Percentiles rank a stretch among this genome's conserved stretches.
Conservation (phyloP, 176 grass and related monocot species). For the Aegilops speltoides region DNA sequence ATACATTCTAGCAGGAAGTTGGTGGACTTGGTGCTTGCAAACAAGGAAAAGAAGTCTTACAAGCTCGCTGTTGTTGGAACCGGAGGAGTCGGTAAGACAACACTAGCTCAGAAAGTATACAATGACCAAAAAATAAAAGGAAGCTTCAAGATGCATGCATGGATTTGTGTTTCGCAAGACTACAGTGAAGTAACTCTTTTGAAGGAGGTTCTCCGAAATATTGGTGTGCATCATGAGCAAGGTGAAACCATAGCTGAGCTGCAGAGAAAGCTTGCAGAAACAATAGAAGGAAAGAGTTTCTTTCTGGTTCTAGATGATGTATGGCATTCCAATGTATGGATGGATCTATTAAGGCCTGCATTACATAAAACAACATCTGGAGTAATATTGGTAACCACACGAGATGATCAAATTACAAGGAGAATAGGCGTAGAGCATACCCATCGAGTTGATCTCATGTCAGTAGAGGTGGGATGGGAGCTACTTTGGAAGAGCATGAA, state of each 20-base stretch:
- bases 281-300: constrained; percentile 5
- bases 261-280: not conserved
- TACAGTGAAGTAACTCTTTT: constrained; percentile 7
- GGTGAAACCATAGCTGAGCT: constrained; percentile 16
- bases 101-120: constrained; percentile 40
- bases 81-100: constrained; percentile 48
- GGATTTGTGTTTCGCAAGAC: constrained; percentile 32
- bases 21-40: not conserved
- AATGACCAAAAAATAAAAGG: constrained; percentile 6
- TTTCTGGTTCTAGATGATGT: constrained; percentile 47
- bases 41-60: not conserved
- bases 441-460: constrained; percentile 38
- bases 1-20: not conserved
- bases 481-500: constrained; percentile 32
- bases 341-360: not conserved
- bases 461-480: constrained; percentile 17
- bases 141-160: constrained; percentile 12
- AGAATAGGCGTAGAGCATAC: not conserved
- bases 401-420: constrained; percentile 7
- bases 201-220: not conserved
- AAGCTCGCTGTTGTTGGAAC: not conserved
- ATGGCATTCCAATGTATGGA: constrained; percentile 34
- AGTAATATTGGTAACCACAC: constrained; percentile 31
- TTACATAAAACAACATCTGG: not conserved
- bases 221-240: not conserved